Evolutionary conservation across 306 rosid species (phyloP), one percentile per base, ranked within the genome.

Genomic region (Lagenaria siceraria): DNA sequence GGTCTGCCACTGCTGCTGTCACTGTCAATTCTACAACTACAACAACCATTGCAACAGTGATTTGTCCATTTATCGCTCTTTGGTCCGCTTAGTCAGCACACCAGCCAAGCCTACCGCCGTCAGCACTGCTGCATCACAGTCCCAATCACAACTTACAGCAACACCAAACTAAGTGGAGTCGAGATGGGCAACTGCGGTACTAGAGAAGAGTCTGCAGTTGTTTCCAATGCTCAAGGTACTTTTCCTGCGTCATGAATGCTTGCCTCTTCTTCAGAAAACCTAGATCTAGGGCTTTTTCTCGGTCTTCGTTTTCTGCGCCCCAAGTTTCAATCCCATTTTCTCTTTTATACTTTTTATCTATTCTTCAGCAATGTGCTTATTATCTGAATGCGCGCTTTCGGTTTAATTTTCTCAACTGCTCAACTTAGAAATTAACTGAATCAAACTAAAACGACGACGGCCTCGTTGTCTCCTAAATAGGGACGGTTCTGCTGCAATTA

Each of bases 101-200:
- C 40, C 77, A 61, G 7, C 36, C 42, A 58, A 33, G 18, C 55
- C 27, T 29, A 19, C 76, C 79, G 35, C 78, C 6, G 15, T 54
- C 52, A 25, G 48, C 54, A 71, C 60, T 77, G 64, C 78, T 71
- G 25, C 78, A 33, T 38, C 71, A 12, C 49, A 76, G 59, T 70
- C 79, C 61, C 88, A 84, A 29, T 35, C 65, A 24, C 78, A 52
- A 25, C 36, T 63, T 33, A n/a, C 70, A 33, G 24, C 38, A 19
- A 60, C 65, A 60, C 40, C 66, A 61, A 27, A 46, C 60, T 36
- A 31, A 49, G 42, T 48, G 17, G 58, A 80, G 18, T 52, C 81
- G 35, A 31, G 35, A 96, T 96, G 99, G 99, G 99, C 27, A 96
- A 96, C 82, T 92, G 99, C 72, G 98, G 99, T 40, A 96, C 99